Evolutionary conservation across 768 basidiomycete species (phyloP), one percentile per base, ranked within the genome.

Genomic region (Leccinum arenicola): DNA sequence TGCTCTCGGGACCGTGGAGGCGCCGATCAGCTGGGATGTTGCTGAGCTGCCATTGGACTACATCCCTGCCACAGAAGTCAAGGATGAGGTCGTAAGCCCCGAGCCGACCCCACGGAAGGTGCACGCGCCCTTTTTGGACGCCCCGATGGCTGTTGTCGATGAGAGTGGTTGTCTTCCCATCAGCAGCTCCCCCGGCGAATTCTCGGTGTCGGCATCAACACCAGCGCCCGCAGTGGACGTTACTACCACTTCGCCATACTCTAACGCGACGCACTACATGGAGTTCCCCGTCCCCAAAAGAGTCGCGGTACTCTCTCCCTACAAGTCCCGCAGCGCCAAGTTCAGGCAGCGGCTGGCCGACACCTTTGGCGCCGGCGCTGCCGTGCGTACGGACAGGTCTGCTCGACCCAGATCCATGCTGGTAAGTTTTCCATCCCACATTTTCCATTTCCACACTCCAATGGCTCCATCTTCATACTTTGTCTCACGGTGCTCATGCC

Each of bases 1-100:
- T 3, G 65, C 69, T 1, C 67, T 72, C 6, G 71, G 60, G 49
- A 72, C 71, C 0, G 54, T 55, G 4, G 10, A 60, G 4, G 71
- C 70, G 3, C 59, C 67, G 3, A 49, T 71, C 38, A 21, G 48
- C 54, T 69, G 67, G 68, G 57, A 58, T 14, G 12, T 14, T 35
- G 57, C 47, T 4, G 62, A 61, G 50, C 3, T 54, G 12, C 33
- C 33, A 35, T 5, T 35, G n/a, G 52, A 68, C 33, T 36, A 54
- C 10, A 51, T 62, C 38, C 52, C n/a, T 29, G 40, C 21, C 56
- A 61, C 1, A 52, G 19, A 11, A 21, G 19, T 45, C 43, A 45
- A 45, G 43, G 19, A 56, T 0, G 56, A 54, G 19, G 25, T 36
- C 38, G 17, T 56, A 3, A 2, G 0, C 21, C 43, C 17, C 4